Evolutionary conservation across 176 grass and related monocot species (phyloP).

Genomic region (Cymbopogon citratus): DNA sequence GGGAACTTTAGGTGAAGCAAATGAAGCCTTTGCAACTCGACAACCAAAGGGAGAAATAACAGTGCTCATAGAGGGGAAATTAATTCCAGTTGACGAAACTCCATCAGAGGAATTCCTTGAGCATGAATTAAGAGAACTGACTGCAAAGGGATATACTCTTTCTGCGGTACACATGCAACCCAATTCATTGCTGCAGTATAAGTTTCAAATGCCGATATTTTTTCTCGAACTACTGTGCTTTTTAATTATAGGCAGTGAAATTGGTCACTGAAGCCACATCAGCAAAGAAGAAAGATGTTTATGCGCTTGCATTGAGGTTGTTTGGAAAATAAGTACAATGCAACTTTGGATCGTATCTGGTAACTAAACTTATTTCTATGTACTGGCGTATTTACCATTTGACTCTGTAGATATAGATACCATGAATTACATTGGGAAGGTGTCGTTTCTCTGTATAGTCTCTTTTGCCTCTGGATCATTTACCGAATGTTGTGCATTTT

Average conservation of each 20-base stretch:
- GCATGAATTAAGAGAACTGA: slow-evolving; percentile 72
- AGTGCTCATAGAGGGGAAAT: slow-evolving; percentile 65
- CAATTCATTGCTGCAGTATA: slow-evolving; percentile 23
- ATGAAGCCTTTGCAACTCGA: slow-evolving; percentile 47
- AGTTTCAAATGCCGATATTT: neutral
- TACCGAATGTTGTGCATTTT: neutral
- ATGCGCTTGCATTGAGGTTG: slow-evolving; percentile 81
- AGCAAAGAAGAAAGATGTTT: slow-evolving; percentile 93
- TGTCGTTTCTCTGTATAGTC: neutral
- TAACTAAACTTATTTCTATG: slow-evolving; percentile 15
- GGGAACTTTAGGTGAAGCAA: slow-evolving; percentile 81
- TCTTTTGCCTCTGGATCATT: neutral
- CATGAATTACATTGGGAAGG: neutral
- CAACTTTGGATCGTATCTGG: slow-evolving; percentile 22
- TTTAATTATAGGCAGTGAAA: slow-evolving; percentile 66
- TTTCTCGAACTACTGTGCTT: slow-evolving; percentile 6
- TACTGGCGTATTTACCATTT: neutral
- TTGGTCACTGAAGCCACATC: slow-evolving; percentile 69
- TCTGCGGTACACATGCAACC: slow-evolving; percentile 57
- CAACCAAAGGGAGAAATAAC: slow-evolving; percentile 92
- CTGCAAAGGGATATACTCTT: slow-evolving; percentile 57
- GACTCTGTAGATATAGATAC: slow-evolving; percentile 6
- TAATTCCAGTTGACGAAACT: slow-evolving; percentile 43
- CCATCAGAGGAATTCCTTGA: slow-evolving; percentile 68
- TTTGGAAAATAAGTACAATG: slow-evolving; percentile 72